Conservation (phyloP, 352 stramenopile species). For the Globisporangium yorkense region DNA sequence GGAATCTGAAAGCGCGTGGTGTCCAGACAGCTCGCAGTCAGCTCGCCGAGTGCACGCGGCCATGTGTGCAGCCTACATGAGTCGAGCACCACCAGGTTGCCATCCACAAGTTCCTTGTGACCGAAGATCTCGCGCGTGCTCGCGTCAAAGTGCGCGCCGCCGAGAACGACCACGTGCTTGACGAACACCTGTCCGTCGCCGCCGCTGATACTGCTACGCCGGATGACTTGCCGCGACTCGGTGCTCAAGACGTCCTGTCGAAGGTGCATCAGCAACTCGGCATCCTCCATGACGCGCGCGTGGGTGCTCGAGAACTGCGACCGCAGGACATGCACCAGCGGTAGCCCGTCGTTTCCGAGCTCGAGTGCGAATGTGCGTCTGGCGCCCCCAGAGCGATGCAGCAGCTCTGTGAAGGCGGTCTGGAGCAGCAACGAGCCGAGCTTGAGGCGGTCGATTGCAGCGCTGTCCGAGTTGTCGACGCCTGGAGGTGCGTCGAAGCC, state of each 20-base stretch:
- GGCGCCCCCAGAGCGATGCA: conserved; percentile 31
- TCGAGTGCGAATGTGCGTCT: conserved; percentile 48
- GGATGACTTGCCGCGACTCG: conserved; percentile 8
- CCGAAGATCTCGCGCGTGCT: conserved; percentile 37
- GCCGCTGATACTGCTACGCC: background rate
- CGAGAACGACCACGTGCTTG: conserved; percentile 67
- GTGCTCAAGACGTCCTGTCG: conserved; percentile 34
- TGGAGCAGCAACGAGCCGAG: conserved; percentile 55
- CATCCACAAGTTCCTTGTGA: conserved; percentile 47
- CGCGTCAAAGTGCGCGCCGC: conserved; percentile 48
- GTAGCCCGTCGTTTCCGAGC: conserved; percentile 41
- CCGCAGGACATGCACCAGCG: conserved; percentile 38
- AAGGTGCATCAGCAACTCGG: conserved; percentile 45
- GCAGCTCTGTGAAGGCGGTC: conserved; percentile 48
- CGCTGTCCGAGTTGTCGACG: conserved; percentile 51
- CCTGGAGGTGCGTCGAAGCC: conserved; percentile 50
- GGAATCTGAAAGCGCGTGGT: conserved; percentile 41
- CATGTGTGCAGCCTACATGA: conserved; percentile 64
- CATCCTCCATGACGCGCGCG: conserved; percentile 33
- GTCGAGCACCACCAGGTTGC: conserved; percentile 52
- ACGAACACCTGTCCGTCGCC: conserved; percentile 15
- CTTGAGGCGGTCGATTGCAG: conserved; percentile 40
- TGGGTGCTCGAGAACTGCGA: conserved; percentile 42
- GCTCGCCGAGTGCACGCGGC: conserved; percentile 35
- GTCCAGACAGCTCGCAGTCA: conserved; percentile 49